phyloP scores from a whole-genome alignment of 257 asterid species.

The Solanum rostratum region DNA sequence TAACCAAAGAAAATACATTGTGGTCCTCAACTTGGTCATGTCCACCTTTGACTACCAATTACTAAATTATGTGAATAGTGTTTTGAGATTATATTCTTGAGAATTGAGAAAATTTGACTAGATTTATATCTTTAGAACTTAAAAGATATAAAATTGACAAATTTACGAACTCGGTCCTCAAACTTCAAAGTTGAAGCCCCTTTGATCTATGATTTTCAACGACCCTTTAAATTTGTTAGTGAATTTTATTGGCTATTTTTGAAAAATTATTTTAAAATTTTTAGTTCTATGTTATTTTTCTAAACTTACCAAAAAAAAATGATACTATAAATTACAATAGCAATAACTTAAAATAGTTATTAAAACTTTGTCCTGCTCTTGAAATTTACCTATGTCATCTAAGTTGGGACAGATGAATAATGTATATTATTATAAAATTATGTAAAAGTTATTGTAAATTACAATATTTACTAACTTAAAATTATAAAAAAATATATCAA shows the following conservation, averaged over 20 bases:
- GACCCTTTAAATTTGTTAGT: not conserved
- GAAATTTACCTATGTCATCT: no score
- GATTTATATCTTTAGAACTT: not conserved
- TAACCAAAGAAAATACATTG: not conserved
- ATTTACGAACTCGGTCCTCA: not conserved
- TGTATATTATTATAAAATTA: no score
- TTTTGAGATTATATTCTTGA: not conserved
- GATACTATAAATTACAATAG: no score
- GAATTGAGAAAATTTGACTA: not conserved
- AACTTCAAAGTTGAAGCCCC: not conserved
- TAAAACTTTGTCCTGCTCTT: no score
- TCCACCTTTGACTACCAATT: constrained; percentile 3
- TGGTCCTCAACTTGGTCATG: constrained; percentile 3
- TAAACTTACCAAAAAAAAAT: not conserved
- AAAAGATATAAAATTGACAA: not conserved
- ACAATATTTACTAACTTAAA: no score
- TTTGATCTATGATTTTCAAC: not conserved
- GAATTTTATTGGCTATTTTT: not conserved
- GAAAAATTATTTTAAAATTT: no score
- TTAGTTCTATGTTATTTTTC: no score
- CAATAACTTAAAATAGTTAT: no score
- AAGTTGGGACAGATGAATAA: no score
- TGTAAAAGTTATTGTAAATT: no score
- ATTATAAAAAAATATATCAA: no score
- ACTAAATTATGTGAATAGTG: not conserved